Evolutionary conservation across 1,139 yeast genomes (phyloP).

Genomic region (Pichia sp.): DNA sequence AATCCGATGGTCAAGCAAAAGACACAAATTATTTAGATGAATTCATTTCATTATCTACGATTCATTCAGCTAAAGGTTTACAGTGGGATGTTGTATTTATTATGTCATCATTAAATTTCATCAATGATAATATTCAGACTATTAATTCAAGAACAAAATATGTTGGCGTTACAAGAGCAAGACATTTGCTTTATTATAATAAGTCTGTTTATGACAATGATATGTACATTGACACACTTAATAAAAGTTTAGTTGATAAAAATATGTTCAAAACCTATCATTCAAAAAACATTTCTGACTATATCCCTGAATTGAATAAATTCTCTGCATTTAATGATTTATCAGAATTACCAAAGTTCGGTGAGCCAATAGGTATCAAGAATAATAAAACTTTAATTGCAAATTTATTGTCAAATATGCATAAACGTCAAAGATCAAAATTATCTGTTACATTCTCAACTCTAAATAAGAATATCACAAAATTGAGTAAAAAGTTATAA

Average conservation of each 20-base stretch:
- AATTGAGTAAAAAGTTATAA: neutral
- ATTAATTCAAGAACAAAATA: constrained; percentile 29
- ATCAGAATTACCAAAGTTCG: constrained; percentile 9
- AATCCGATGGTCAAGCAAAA: constrained; percentile 1
- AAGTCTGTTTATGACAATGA: constrained; percentile 21
- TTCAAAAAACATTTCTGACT: constrained; percentile 5
- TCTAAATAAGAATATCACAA: neutral
- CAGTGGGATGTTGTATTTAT: constrained; percentile 67
- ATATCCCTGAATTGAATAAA: constrained; percentile 10
- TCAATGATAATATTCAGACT: neutral
- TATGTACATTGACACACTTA: constrained; percentile 16
- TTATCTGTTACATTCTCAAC: neutral
- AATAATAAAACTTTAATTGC: neutral
- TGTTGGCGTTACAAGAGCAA: constrained; percentile 64
- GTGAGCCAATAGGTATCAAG: constrained; percentile 1
- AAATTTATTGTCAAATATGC: constrained; percentile 1
- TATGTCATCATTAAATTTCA: constrained; percentile 5
- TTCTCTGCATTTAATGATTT: constrained; percentile 8
- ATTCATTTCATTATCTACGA: constrained; percentile 44
- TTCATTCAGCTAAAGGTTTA: constrained; percentile 67
- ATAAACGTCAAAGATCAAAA: neutral
- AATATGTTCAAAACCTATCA: constrained; percentile 2
- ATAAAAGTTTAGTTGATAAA: neutral
- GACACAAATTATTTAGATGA: constrained; percentile 29
- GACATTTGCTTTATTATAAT: constrained; percentile 42